phyloP scores from a whole-genome alignment of 148 eudicot genomes.

The Simmondsia chinensis region DNA sequence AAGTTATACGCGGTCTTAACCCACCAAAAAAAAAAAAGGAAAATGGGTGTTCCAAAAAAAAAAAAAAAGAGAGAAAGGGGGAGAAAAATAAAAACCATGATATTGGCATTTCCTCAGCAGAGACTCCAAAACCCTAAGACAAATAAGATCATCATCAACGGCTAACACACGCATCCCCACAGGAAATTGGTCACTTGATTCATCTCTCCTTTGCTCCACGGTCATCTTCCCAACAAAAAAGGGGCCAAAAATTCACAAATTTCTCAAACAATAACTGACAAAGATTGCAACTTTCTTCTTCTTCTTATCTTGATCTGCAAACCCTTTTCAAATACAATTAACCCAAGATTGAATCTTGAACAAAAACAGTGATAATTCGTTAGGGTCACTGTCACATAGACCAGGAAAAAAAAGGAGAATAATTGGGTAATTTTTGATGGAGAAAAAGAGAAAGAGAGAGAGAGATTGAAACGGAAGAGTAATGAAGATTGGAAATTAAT shows the following conservation, averaged over 20 bases:
- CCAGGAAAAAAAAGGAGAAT: too few species aligned
- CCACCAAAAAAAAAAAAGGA: not conserved
- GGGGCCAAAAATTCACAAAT: not conserved
- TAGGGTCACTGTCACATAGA: conserved; percentile 19
- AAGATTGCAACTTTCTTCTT: conserved; percentile 1
- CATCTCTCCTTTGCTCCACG: conserved; percentile 19
- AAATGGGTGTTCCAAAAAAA: not conserved
- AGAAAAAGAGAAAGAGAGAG: not conserved
- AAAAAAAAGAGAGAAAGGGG: not conserved
- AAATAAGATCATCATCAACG: conserved; percentile 50
- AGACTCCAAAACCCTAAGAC: conserved; percentile 36
- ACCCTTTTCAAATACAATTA: conserved; percentile 14
- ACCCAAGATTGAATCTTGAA: conserved; percentile 7
- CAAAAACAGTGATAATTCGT: conserved; percentile 15
- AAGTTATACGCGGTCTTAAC: too few species aligned
- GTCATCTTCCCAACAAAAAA: conserved; percentile 20
- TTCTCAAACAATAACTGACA: not conserved
- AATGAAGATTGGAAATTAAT: too few species aligned
- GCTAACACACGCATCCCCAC: conserved; percentile 62
- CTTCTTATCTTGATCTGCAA: conserved; percentile 7
- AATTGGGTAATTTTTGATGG: not conserved
- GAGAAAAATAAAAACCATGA: conserved; percentile 21
- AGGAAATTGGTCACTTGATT: conserved; percentile 33
- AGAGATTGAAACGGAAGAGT: too few species aligned
- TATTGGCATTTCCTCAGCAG: conserved; percentile 49